Evolutionary conservation across 164 flowering plant genomes (phyloP).

Genomic region (Stephania cephalantha): DNA sequence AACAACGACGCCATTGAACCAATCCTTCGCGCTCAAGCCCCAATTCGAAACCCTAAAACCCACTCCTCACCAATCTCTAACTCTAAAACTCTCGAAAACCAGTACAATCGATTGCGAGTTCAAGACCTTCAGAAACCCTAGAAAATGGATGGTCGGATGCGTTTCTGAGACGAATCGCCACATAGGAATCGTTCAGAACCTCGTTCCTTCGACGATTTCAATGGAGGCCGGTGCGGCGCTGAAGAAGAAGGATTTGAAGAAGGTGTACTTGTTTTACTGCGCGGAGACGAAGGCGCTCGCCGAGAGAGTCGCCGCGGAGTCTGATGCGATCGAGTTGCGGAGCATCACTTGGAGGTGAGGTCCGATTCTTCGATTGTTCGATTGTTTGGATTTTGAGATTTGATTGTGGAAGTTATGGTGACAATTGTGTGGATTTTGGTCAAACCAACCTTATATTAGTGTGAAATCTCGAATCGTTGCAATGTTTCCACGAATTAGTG

Average conservation of each 20-base stretch:
- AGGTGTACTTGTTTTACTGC: slow-evolving; percentile 76
- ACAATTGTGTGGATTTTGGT: too few species aligned
- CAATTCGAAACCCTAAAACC: slow-evolving; percentile 5
- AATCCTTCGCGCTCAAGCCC: background rate
- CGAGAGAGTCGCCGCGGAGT: slow-evolving; percentile 59
- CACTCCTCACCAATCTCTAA: background rate
- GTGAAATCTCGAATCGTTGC: too few species aligned
- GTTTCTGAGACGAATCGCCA: slow-evolving; percentile 8
- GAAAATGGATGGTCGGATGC: slow-evolving; percentile 16
- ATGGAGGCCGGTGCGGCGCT: background rate
- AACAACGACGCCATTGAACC: slow-evolving; percentile 7
- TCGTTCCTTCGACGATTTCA: slow-evolving; percentile 10
- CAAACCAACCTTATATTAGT: too few species aligned
- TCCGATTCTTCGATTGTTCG: background rate
- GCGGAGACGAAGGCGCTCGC: slow-evolving; percentile 73
- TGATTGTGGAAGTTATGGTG: too few species aligned
- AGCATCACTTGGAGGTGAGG: slow-evolving; percentile 72
- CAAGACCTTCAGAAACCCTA: slow-evolving; percentile 15
- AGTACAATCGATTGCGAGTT: slow-evolving; percentile 11
- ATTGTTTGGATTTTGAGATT: too few species aligned
- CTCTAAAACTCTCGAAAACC: background rate
- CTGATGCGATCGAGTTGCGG: slow-evolving; percentile 76
- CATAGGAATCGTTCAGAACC: slow-evolving; percentile 2
- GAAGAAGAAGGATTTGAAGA: slow-evolving; percentile 33
- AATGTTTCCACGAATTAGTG: too few species aligned